Percentiles rank a stretch among this genome's conserved stretches.
These are phyloP conservation scores for Penicillium pulvis DNA, from an alignment of 495 filamentous ascomycete species.

Conservation along the genomic window DNA sequence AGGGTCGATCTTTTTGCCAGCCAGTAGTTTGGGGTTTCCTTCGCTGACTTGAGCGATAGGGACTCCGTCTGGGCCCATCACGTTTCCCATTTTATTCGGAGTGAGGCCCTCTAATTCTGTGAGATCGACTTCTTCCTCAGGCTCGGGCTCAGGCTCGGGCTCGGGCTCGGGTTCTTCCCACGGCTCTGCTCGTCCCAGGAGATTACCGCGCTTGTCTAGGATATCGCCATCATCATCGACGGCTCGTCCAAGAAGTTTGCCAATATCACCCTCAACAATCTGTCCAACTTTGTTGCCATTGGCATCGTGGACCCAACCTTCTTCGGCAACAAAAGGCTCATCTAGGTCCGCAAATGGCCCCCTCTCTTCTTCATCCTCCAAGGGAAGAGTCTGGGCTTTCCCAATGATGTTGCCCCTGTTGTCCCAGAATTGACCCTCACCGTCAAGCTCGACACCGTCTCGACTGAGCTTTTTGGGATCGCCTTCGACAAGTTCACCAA, in stretches of 20 bases:
- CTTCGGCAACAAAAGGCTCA: constrained; percentile 50
- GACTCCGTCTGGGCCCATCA: not conserved
- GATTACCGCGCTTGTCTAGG: constrained; percentile 56
- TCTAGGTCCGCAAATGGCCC: constrained; percentile 58
- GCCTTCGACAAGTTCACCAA: not conserved
- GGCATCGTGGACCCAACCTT: constrained; percentile 54
- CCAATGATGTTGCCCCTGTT: not conserved
- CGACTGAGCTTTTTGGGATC: constrained; percentile 38
- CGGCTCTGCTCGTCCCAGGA: constrained; percentile 56
- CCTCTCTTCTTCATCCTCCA: constrained; percentile 36
- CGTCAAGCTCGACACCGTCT: constrained; percentile 12
- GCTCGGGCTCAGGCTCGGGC: not conserved
- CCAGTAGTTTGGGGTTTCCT: not conserved
- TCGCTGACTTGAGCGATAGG: not conserved
- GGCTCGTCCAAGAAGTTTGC: constrained; percentile 52
- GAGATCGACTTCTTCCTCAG: not conserved
- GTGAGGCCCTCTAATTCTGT: not conserved
- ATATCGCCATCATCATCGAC: constrained; percentile 62
- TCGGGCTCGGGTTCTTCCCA: constrained; percentile 34
- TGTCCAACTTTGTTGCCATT: constrained; percentile 54
- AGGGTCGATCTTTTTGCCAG: not conserved
- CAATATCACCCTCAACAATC: constrained; percentile 54
- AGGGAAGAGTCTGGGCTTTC: not conserved
- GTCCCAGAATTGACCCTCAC: not conserved
- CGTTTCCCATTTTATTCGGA: not conserved